Evolutionary conservation across 2,329 filamentous ascomycete species (phyloP).

Genomic region (Scleromitrula shiraiana): DNA sequence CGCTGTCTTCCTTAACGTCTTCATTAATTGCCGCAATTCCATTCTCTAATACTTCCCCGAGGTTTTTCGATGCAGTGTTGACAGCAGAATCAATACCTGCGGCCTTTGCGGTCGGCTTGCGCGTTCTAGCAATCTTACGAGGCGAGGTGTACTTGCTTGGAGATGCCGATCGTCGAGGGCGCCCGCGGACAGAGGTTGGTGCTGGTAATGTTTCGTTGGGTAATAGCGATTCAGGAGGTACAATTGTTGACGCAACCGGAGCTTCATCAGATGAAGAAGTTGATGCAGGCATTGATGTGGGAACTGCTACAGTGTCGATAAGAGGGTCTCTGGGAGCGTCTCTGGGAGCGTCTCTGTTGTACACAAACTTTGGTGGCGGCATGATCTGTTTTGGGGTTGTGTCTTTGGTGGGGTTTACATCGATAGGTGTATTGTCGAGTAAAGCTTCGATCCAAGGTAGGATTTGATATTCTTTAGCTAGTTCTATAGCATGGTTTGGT

Average conservation of each 20-base stretch:
- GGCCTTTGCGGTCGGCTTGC: slow-evolving; percentile 38
- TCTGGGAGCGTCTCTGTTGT: not conserved
- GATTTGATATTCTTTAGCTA: slow-evolving; percentile 85
- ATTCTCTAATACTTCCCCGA: slow-evolving; percentile 40
- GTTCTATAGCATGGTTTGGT: slow-evolving; percentile 67
- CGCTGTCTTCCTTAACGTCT: not conserved
- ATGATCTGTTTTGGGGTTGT: slow-evolving; percentile 64
- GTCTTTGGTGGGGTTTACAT: slow-evolving; percentile 32
- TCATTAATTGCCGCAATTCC: slow-evolving; percentile 27
- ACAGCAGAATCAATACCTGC: slow-evolving; percentile 37
- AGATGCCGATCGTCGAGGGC: slow-evolving; percentile 52
- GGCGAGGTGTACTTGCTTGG: slow-evolving; percentile 45
- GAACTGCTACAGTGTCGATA: too few relatives aligned
- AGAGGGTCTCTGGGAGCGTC: too few relatives aligned
- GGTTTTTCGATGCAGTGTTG: slow-evolving; percentile 38
- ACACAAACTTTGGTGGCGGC: slow-evolving; percentile 64
- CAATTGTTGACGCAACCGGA: slow-evolving; percentile 1
- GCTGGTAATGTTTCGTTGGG: slow-evolving; percentile 21
- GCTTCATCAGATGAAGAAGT: not conserved
- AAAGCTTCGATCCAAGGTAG: slow-evolving; percentile 84
- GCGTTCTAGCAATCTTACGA: slow-evolving; percentile 23
- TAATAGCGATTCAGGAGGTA: too few relatives aligned
- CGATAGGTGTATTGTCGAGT: slow-evolving; percentile 77
- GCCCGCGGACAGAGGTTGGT: slow-evolving; percentile 28
- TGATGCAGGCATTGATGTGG: not conserved